A percentile compares a stretch with the other conserved stretches of the same genome.
Conservation (phyloP, 306 rosid genomes). For the Heteromeles arbutifolia region DNA sequence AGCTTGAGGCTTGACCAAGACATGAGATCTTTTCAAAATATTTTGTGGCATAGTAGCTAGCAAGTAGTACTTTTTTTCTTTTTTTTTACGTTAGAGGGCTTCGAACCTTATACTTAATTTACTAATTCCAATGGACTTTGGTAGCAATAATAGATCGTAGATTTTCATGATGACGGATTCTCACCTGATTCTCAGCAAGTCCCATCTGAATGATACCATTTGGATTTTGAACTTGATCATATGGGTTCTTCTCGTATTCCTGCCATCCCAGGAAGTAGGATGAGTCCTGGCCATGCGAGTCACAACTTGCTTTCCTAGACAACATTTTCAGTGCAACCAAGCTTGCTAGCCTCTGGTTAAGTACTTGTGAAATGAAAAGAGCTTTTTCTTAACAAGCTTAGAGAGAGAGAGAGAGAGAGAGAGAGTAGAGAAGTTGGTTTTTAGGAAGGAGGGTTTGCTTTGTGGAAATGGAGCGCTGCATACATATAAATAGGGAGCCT, state of each 20-base stretch:
- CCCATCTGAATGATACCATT: conserved; percentile 88
- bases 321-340: conserved; percentile 27
- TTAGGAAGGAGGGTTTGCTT: background rate
- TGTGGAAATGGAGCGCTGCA: conserved; percentile 12
- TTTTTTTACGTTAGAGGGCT: background rate
- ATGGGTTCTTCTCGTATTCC: conserved; percentile 76
- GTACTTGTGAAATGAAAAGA: background rate
- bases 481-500: conserved; percentile 31
- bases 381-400: background rate
- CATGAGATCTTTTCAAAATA: background rate
- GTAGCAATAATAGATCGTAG: background rate
- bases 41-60: background rate
- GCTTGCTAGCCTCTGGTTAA: background rate
- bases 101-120: no score
- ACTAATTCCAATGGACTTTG: background rate
- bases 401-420: background rate
- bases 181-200: conserved; percentile 84
- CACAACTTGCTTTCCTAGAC: conserved; percentile 52
- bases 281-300: conserved; percentile 78
- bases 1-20: background rate
- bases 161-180: background rate
- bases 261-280: conserved; percentile 78
- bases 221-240: conserved; percentile 50
- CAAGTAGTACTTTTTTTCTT: background rate
- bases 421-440: background rate